Percentiles rank a stretch among this genome's conserved stretches.
Conservation (phyloP, 495 filamentous ascomycete species). For the Umbilicaria muhlenbergii region DNA sequence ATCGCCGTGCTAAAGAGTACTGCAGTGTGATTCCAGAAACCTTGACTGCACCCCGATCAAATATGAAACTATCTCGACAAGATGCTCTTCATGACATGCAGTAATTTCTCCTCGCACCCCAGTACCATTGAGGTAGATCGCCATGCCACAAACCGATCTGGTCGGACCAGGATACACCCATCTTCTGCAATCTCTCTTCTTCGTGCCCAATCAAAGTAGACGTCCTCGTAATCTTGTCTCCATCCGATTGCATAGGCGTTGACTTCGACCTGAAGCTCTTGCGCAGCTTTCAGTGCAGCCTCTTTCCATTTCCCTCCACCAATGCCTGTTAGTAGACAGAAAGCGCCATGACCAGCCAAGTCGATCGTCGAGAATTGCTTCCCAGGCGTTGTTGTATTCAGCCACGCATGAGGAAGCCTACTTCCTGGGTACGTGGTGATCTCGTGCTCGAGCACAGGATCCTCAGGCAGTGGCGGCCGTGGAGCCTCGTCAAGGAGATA, state of each 20-base stretch:
- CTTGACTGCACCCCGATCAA: no score
- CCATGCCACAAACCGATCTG: slow-evolving; percentile 34
- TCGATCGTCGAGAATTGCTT: slow-evolving; percentile 34
- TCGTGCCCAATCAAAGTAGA: slow-evolving; percentile 34
- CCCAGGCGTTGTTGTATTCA: slow-evolving; percentile 26
- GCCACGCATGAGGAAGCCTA: slow-evolving; percentile 37
- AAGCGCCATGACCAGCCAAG: slow-evolving; percentile 32
- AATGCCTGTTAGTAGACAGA: slow-evolving; percentile 31
- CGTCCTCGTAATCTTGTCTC: slow-evolving; percentile 33
- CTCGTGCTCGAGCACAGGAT: slow-evolving; percentile 20
- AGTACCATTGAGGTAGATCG: background rate
- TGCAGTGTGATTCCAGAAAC: no score
- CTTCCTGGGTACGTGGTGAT: slow-evolving; percentile 33
- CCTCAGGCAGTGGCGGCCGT: background rate
- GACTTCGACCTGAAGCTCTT: slow-evolving; percentile 22
- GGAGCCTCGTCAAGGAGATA: slow-evolving; percentile 22
- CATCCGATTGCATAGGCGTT: slow-evolving; percentile 30
- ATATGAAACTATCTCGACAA: no score
- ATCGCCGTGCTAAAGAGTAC: no score
- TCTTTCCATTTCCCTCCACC: slow-evolving; percentile 32
- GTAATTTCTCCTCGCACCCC: no score
- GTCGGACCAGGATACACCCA: slow-evolving; percentile 32
- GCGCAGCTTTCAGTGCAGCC: slow-evolving; percentile 21
- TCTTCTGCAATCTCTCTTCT: slow-evolving; percentile 31
- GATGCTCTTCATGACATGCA: no score